Evolutionary conservation across 352 stramenopile species (phyloP).

Genomic region (Phytophthora agathidicida): DNA sequence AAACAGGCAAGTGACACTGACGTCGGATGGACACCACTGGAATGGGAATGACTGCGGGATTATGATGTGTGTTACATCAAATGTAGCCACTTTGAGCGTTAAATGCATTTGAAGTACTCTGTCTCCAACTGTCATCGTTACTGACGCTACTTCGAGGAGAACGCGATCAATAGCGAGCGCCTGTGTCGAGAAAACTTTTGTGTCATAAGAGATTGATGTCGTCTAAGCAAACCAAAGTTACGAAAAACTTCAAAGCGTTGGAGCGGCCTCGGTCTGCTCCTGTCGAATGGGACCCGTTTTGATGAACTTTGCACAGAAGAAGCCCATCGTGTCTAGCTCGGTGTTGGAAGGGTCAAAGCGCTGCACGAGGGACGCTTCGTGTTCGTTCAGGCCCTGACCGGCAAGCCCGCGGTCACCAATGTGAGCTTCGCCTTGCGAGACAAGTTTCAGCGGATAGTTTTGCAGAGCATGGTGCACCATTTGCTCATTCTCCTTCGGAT

Average conservation of each 20-base stretch:
- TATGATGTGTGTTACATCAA: no score
- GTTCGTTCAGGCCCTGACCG: conserved; percentile 75
- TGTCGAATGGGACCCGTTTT: conserved; percentile 75
- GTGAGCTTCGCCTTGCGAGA: conserved; percentile 55
- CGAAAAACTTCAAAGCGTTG: conserved; percentile 1
- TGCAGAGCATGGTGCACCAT: conserved; percentile 92
- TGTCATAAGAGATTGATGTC: no score
- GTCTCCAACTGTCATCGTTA: no score
- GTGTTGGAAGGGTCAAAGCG: conserved; percentile 89
- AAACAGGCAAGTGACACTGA: background rate
- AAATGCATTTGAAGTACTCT: no score
- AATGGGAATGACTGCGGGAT: conserved; percentile 16
- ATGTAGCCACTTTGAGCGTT: no score
- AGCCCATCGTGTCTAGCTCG: conserved; percentile 91
- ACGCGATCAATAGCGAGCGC: no score
- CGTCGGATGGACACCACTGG: conserved; percentile 18
- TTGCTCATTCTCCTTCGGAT: conserved; percentile 92
- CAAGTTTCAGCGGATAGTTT: conserved; percentile 86
- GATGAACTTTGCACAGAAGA: conserved; percentile 94
- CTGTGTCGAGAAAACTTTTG: no score
- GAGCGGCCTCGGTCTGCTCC: background rate
- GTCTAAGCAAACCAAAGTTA: background rate
- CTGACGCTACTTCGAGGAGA: no score
- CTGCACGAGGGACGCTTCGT: conserved; percentile 79
- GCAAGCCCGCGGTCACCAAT: conserved; percentile 72